Evolutionary conservation across 164 flowering plant genomes (phyloP).

Genomic region (Vitis cinerea): DNA sequence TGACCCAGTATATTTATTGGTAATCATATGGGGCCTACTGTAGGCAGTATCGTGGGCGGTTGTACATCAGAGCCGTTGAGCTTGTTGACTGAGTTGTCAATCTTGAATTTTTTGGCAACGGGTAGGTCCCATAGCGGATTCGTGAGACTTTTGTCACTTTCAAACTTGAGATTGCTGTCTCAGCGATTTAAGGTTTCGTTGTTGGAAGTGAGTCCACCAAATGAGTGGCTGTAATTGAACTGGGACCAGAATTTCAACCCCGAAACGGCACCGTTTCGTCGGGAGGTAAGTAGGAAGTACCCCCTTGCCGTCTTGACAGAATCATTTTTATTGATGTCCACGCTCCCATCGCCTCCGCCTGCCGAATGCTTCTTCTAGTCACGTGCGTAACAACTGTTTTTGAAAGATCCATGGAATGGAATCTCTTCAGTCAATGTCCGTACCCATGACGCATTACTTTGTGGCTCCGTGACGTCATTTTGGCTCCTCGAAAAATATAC

Average conservation of each 20-base stretch:
- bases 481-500: no score
- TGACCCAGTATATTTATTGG: neutral
- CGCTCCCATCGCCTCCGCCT: neutral
- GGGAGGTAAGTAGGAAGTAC: no score
- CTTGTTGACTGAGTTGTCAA: neutral
- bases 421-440: neutral
- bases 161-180: no score
- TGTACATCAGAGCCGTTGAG: neutral
- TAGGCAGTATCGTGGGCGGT: neutral
- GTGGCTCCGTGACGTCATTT: neutral
- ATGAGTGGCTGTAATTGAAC: no score
- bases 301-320: no score
- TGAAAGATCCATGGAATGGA: neutral
- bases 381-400: neutral
- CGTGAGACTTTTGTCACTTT: no score
- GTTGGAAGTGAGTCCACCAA: no score
- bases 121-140: neutral
- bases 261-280: no score
- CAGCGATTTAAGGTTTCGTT: no score
- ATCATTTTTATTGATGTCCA: neutral
- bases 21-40: neutral
- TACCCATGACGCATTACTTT: neutral
- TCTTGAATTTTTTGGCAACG: neutral
- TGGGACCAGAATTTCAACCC: no score
- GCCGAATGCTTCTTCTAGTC: neutral